Evolutionary conservation across 345 rosid species (phyloP).

Genomic region (Cardamine occulta): DNA sequence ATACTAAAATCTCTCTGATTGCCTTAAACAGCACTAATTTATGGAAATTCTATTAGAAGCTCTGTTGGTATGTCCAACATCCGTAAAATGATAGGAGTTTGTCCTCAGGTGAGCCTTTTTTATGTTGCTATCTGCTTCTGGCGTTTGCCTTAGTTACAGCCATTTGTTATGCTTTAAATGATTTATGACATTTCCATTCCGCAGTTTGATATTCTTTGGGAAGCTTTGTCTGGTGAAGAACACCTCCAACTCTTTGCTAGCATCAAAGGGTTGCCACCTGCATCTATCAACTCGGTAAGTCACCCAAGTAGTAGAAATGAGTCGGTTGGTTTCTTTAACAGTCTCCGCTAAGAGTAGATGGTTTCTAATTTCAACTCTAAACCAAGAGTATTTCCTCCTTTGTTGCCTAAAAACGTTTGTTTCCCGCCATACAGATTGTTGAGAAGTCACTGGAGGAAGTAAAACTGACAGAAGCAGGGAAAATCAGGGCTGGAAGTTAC

Average conservation of each 20-base stretch:
- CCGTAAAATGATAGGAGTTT: conserved; percentile 77
- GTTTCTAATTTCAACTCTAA: conserved; percentile 1
- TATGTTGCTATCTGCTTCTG: conserved; percentile 4
- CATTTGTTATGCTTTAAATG: conserved; percentile 28
- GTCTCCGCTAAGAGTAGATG: not conserved
- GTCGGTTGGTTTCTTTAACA: conserved; percentile 1
- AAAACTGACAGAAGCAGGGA: conserved; percentile 65
- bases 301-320: conserved; percentile 12
- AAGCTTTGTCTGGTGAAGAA: conserved; percentile 80
- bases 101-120: conserved; percentile 74
- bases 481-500: conserved; percentile 83
- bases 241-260: conserved; percentile 84
- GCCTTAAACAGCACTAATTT: conserved; percentile 64
- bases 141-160: not conserved
- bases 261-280: conserved; percentile 72
- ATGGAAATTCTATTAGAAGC: conserved; percentile 75
- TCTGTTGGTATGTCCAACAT: conserved; percentile 87
- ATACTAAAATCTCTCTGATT: conserved; percentile 27
- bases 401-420: conserved; percentile 6
- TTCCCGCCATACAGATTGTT: conserved; percentile 50
- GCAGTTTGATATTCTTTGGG: conserved; percentile 96
- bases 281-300: conserved; percentile 66
- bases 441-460: conserved; percentile 75
- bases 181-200: conserved; percentile 11
- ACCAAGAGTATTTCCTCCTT: not conserved